phyloP scores from a whole-genome alignment of 2,329 filamentous ascomycete genomes.

The Zymoseptoria brevis region DNA sequence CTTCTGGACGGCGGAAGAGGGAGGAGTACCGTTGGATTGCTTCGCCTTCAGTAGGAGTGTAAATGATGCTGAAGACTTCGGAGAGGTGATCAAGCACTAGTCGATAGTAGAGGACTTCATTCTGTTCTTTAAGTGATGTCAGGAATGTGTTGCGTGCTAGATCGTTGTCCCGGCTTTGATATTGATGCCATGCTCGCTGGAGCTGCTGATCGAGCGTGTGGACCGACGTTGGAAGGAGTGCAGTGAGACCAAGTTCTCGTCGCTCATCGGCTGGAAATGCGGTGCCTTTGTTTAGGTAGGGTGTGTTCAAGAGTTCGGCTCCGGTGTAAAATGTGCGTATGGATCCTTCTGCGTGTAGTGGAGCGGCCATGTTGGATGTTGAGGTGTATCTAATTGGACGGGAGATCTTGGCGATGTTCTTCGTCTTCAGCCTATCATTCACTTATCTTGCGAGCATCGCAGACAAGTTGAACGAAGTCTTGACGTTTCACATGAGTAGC shows the following conservation, averaged over 20 bases:
- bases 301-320: constrained; percentile 51
- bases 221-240: constrained; percentile 62
- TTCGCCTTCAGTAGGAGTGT: constrained; percentile 83
- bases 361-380: neutral
- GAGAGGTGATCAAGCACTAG: constrained; percentile 69
- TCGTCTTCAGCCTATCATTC: neutral
- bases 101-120: constrained; percentile 73
- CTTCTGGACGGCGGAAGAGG: constrained; percentile 69
- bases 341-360: neutral
- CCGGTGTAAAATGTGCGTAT: neutral
- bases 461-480: no score
- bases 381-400: neutral
- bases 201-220: constrained; percentile 72
- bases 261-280: constrained; percentile 66
- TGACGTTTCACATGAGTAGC: no score
- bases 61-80: constrained; percentile 87
- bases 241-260: constrained; percentile 59
- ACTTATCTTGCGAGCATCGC: neutral
- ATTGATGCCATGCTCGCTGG: constrained; percentile 72
- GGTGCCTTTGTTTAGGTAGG: constrained; percentile 76
- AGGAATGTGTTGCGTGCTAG: constrained; percentile 83
- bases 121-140: constrained; percentile 77
- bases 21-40: constrained; percentile 79
- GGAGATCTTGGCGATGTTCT: neutral
- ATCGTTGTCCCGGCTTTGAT: constrained; percentile 52